phyloP scores from a whole-genome alignment of 495 filamentous ascomycete species.

The Podospora pseudoanserina region DNA sequence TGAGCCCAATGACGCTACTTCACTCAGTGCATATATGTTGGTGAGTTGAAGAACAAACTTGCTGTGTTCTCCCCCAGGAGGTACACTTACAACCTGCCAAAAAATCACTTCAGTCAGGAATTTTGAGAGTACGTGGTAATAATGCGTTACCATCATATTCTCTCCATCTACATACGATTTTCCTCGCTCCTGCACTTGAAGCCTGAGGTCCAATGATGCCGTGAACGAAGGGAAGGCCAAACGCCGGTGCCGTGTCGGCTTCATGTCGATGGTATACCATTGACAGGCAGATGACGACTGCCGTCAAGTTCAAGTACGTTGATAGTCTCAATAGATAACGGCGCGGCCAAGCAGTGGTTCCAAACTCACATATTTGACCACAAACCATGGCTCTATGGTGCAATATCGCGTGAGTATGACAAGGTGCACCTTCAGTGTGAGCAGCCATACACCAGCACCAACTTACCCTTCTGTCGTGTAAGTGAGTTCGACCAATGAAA shows the following conservation, averaged over 20 bases:
- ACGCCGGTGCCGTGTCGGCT: slow-evolving; percentile 6
- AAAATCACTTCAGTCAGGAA: too few species aligned
- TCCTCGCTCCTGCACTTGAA: too few species aligned
- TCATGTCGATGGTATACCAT: not conserved
- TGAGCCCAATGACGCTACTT: too few species aligned
- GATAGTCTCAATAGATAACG: not conserved
- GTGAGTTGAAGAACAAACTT: too few species aligned
- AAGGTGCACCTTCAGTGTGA: slow-evolving; percentile 7
- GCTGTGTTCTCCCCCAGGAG: too few species aligned
- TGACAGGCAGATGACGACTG: not conserved
- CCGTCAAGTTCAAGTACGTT: not conserved
- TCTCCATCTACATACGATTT: too few species aligned
- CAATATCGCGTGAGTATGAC: slow-evolving; percentile 31
- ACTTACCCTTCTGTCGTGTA: not conserved
- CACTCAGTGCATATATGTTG: too few species aligned
- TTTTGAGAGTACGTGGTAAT: too few species aligned
- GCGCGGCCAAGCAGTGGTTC: slow-evolving; percentile 11
- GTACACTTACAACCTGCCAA: too few species aligned
- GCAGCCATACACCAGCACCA: slow-evolving; percentile 11
- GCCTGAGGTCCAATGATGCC: not conserved
- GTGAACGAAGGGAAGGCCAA: not conserved
- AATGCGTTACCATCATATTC: too few species aligned
- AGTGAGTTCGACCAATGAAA: not conserved
- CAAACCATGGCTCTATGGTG: slow-evolving; percentile 15
- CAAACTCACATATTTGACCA: not conserved